Evolutionary conservation across 305 asterid genomes (phyloP).

Genomic region (Striga hermonthica): DNA sequence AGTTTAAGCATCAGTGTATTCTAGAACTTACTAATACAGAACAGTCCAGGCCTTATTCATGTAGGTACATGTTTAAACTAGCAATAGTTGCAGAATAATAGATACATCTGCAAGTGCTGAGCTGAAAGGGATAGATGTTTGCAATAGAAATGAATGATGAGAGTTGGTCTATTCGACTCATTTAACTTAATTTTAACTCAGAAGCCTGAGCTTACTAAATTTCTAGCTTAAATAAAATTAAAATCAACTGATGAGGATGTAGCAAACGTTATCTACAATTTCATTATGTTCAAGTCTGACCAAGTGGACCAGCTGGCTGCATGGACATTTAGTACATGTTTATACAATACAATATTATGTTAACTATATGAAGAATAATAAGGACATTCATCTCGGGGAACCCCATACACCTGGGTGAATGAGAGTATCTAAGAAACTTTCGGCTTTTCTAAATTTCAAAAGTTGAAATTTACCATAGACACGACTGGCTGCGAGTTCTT

Average conservation of each 20-base stretch:
- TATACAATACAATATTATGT: conserved; percentile 9
- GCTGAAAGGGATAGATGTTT: not conserved
- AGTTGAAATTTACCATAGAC: conserved; percentile 43
- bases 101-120: not conserved
- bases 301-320: too few species aligned
- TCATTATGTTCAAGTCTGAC: not conserved
- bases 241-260: conserved; percentile 1
- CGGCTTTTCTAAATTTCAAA: conserved; percentile 21
- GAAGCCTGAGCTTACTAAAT: conserved; percentile 23
- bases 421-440: conserved; percentile 29
- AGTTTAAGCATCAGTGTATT: conserved; percentile 3
- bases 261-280: not conserved
- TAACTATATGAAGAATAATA: not conserved
- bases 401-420: conserved; percentile 22
- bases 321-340: not conserved
- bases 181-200: not conserved
- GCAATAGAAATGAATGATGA: conserved; percentile 12
- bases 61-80: conserved; percentile 20
- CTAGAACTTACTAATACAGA: not conserved
- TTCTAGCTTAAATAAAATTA: conserved; percentile 12
- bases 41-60: not conserved
- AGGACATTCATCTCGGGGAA: conserved; percentile 13
- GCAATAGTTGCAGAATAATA: conserved; percentile 5
- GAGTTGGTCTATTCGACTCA: not conserved
- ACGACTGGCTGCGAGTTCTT: conserved; percentile 39